Conservation (phyloP, 768 basidiomycete genomes). For the Calocera viscosa region DNA sequence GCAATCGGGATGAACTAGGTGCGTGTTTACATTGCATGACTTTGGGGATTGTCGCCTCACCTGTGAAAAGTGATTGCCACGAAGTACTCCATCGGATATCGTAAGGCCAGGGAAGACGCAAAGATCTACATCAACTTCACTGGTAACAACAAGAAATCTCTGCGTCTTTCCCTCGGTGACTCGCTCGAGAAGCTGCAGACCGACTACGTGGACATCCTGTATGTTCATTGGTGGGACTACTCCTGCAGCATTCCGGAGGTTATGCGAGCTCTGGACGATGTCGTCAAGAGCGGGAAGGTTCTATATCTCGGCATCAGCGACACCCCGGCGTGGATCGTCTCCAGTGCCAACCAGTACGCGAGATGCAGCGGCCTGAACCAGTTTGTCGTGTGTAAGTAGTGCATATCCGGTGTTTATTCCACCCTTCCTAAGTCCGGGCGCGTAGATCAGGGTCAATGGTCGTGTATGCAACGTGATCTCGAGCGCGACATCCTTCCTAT, state of each 20-base stretch:
- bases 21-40: slow-evolving; percentile 18
- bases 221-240: slow-evolving; percentile 44
- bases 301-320: slow-evolving; percentile 32
- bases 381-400: slow-evolving; percentile 33
- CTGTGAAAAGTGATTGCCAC: slow-evolving; percentile 15
- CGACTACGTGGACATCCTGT: slow-evolving; percentile 46
- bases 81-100: slow-evolving; percentile 13
- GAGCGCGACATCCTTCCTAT: slow-evolving; percentile 36
- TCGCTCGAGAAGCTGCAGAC: slow-evolving; percentile 44
- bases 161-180: slow-evolving; percentile 24
- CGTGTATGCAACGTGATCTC: slow-evolving; percentile 27
- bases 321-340: slow-evolving; percentile 39
- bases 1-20: slow-evolving; percentile 30
- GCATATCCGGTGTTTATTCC: slow-evolving; percentile 12
- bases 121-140: slow-evolving; percentile 29
- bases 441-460: slow-evolving; percentile 29
- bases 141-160: slow-evolving; percentile 32
- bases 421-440: neutral
- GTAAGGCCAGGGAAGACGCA: neutral
- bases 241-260: slow-evolving; percentile 36
- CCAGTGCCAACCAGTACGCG: slow-evolving; percentile 40
- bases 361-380: slow-evolving; percentile 37
- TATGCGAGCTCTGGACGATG: slow-evolving; percentile 35
- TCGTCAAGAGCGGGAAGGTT: slow-evolving; percentile 36
- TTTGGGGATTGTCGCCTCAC: slow-evolving; percentile 13